Percentiles rank a stretch among this genome's conserved stretches.
Evolutionary conservation across 768 basidiomycete genomes (phyloP).

Genomic region (Leccinum pellstonianum): DNA sequence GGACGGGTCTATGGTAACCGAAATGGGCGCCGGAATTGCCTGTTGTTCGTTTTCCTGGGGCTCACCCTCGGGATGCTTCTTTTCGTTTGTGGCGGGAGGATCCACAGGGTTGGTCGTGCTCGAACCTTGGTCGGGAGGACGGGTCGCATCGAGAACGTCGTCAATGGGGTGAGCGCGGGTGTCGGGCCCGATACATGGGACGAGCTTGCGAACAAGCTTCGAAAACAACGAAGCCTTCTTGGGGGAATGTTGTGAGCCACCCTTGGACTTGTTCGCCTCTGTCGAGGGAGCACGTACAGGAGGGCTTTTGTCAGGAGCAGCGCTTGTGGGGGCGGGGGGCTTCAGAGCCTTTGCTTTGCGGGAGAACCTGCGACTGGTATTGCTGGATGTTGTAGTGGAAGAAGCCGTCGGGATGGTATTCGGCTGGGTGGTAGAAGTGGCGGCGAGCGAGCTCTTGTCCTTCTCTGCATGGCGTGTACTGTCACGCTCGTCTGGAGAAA

Average conservation of each 20-base stretch:
- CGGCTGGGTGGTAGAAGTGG: conserved; percentile 43
- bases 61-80: conserved; percentile 25
- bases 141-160: conserved; percentile 29
- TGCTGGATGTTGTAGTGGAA: conserved; percentile 22
- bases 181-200: conserved; percentile 65
- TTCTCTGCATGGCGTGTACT: conserved; percentile 33
- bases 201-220: conserved; percentile 57
- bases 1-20: conserved; percentile 21
- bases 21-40: conserved; percentile 24
- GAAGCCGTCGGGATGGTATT: conserved; percentile 31
- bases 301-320: conserved; percentile 28
- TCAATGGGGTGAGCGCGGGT: conserved; percentile 46
- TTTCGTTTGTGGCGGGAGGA: conserved; percentile 28
- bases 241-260: conserved; percentile 34
- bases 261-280: conserved; percentile 35
- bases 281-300: conserved; percentile 35
- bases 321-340: conserved; percentile 15
- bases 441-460: conserved; percentile 47
- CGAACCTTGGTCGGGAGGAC: conserved; percentile 17
- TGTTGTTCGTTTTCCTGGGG: conserved; percentile 38
- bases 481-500: conserved; percentile 34
- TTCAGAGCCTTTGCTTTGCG: conserved; percentile 27
- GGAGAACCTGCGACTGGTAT: conserved; percentile 30
- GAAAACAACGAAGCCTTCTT: conserved; percentile 56
- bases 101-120: conserved; percentile 25